Conservation (phyloP, 129 eudicot genomes). For the Centella asiatica region DNA sequence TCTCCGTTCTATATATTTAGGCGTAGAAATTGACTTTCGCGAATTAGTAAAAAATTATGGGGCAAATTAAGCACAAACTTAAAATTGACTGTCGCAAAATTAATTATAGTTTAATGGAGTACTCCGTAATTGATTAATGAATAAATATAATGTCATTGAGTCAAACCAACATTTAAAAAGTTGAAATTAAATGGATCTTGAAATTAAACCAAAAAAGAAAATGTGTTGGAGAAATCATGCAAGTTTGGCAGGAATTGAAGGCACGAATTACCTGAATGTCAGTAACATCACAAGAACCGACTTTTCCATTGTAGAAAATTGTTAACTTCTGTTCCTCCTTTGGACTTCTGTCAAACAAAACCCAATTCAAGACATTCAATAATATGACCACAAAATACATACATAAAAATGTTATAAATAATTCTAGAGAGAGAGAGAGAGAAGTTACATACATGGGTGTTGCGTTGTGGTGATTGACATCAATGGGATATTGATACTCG, state of each 20-base stretch:
- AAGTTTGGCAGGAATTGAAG: not conserved
- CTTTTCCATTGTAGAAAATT: slow-evolving; percentile 4
- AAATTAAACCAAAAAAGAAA: too few relatives aligned
- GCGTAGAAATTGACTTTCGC: too few relatives aligned
- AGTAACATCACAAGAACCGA: slow-evolving; percentile 8
- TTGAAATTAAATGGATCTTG: too few relatives aligned
- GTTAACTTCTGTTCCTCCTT: not conserved
- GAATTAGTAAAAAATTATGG: too few relatives aligned
- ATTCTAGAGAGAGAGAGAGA: slow-evolving; percentile 3
- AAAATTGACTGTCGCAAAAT: too few relatives aligned
- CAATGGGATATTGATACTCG: slow-evolving; percentile 12
- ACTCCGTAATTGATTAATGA: too few relatives aligned
- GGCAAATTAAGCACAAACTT: too few relatives aligned
- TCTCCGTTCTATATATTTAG: too few relatives aligned
- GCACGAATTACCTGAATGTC: not conserved
- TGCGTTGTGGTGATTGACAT: slow-evolving; percentile 16
- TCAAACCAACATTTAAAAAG: too few relatives aligned
- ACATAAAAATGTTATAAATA: not conserved
- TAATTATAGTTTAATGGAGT: too few relatives aligned
- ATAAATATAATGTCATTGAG: too few relatives aligned
- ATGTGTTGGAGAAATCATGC: too few relatives aligned
- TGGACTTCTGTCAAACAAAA: not conserved
- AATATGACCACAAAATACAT: not conserved
- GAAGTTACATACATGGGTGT: slow-evolving; percentile 12
- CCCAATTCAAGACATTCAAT: not conserved